These are phyloP conservation scores for Phytophthora citricola DNA, from an alignment of 352 stramenopile species.

Conservation along the genomic window DNA sequence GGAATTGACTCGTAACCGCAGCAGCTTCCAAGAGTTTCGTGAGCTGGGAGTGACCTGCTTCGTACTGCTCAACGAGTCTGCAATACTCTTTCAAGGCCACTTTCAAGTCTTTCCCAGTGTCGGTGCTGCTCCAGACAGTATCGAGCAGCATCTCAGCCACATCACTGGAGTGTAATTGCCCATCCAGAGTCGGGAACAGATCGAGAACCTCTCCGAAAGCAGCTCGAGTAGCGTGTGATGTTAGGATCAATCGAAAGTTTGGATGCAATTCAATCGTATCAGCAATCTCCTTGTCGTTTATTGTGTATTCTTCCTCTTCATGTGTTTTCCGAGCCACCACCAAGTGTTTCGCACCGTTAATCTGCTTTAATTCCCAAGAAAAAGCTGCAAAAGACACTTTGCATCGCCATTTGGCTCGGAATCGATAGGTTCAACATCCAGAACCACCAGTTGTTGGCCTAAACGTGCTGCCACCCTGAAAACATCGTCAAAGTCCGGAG, in stretches of 20 bases:
- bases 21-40: conserved; percentile 52
- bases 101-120: conserved; percentile 32
- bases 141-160: conserved; percentile 49
- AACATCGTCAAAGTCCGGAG: conserved; percentile 40
- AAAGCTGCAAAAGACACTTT: conserved; percentile 37
- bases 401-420: conserved; percentile 16
- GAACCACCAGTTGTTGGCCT: conserved; percentile 63
- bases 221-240: conserved; percentile 29
- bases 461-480: conserved; percentile 45
- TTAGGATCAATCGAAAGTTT: conserved; percentile 54
- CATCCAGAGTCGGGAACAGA: conserved; percentile 45
- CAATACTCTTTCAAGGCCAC: conserved; percentile 40
- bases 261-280: conserved; percentile 41
- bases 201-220: conserved; percentile 54
- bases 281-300: neutral
- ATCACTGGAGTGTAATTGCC: conserved; percentile 35
- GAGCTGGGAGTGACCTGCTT: conserved; percentile 33
- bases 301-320: conserved; percentile 1
- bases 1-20: conserved; percentile 54
- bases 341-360: conserved; percentile 30
- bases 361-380: conserved; percentile 32
- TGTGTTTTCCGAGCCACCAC: neutral
- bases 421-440: conserved; percentile 62
- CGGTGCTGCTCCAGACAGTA: conserved; percentile 46
- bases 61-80: conserved; percentile 17